These are phyloP conservation scores for Rostrohypoxylon terebratum DNA, from an alignment of 495 filamentous ascomycete species.

Conservation along the genomic window DNA sequence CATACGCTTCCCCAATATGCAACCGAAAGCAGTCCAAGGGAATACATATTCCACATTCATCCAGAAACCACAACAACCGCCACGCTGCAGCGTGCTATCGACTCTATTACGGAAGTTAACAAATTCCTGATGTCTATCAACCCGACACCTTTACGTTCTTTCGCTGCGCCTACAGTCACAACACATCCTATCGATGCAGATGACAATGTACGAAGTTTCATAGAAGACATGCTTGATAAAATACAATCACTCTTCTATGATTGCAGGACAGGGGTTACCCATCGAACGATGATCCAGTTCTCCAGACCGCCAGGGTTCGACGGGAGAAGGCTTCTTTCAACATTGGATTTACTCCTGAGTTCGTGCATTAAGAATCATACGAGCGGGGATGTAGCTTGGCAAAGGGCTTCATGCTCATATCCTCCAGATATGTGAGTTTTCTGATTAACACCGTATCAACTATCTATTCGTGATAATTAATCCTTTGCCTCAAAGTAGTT, in stretches of 20 bases:
- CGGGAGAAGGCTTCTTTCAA: neutral
- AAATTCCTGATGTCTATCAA: neutral
- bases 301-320: neutral
- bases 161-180: neutral
- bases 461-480: neutral
- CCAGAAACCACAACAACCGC: no score
- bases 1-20: neutral
- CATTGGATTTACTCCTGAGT: neutral
- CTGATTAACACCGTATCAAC: no score
- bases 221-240: neutral
- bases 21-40: no score
- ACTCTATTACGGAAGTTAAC: neutral
- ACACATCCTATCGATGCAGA: neutral
- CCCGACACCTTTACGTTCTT: neutral
- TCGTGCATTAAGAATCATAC: neutral
- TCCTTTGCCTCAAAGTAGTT: neutral
- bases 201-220: neutral
- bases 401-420: neutral
- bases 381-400: neutral
- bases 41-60: no score
- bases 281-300: constrained; percentile 11
- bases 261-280: neutral
- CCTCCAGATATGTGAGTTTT: neutral
- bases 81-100: no score
- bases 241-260: neutral